Evolutionary conservation across 164 flowering plant species (phyloP).

Genomic region (Dillenia turbinata): DNA sequence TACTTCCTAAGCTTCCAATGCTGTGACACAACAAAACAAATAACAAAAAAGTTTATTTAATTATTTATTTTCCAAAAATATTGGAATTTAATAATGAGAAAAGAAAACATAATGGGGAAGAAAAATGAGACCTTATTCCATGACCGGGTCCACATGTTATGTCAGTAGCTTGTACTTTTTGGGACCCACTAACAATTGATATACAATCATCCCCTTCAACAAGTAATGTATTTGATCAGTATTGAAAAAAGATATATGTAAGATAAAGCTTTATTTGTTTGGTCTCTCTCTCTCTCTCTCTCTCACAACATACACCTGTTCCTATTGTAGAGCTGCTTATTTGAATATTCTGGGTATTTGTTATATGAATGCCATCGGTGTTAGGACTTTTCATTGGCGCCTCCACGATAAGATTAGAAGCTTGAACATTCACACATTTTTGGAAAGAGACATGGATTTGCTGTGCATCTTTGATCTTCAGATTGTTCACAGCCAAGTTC

Average conservation of each 20-base stretch:
- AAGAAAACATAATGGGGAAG: background rate
- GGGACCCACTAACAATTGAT: slow-evolving; percentile 44
- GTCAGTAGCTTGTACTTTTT: slow-evolving; percentile 26
- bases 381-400: slow-evolving; percentile 70
- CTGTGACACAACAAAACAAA: slow-evolving; percentile 17
- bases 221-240: background rate
- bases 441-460: slow-evolving; percentile 67
- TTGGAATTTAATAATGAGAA: background rate
- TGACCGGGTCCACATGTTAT: slow-evolving; percentile 75
- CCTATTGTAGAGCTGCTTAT: slow-evolving; percentile 33
- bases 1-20: slow-evolving; percentile 60
- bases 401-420: slow-evolving; percentile 29
- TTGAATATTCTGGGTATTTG: slow-evolving; percentile 35
- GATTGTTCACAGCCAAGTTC: slow-evolving; percentile 38
- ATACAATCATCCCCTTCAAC: slow-evolving; percentile 63
- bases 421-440: slow-evolving; percentile 42
- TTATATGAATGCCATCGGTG: slow-evolving; percentile 80
- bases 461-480: slow-evolving; percentile 54
- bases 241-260: background rate
- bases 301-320: slow-evolving; percentile 65
- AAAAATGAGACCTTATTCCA: slow-evolving; percentile 49
- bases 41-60: background rate
- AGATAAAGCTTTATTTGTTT: background rate
- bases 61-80: background rate
- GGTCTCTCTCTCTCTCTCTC: background rate